Base-by-base conservation (phyloP, 495 filamentous ascomycete species). In the Hyaloscypha hepaticicola region DNA sequence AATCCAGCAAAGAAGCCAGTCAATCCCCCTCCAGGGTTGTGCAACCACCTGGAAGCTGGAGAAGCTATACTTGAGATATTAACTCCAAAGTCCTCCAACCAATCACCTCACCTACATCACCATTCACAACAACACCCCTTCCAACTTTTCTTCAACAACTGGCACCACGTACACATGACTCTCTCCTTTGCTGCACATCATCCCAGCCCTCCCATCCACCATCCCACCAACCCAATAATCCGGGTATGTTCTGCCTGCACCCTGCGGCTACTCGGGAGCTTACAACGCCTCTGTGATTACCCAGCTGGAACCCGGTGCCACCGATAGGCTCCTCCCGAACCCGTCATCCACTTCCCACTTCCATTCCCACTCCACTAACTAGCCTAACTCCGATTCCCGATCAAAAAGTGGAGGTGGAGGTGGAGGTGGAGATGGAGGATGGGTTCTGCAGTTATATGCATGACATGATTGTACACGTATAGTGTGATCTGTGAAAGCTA, bases 151-250 rank as follows among this genome's bases (percentile, higher is more conserved):
- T 24, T 19, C 25, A 45, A 21, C 33, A 38, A n/a, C 21, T 25
- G 33, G 5, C 25, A 24, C 33, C 31, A 58, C 53, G 53, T 57
- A 28, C 53, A 57, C 53, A 57, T 57, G 26, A 57, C 53, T 5
- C 14, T 33, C 21, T 28, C 53, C n/a, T n/a, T n/a, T n/a, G n/a
- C n/a, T 57, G 53, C 53, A 57, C 53, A 57, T 57, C 53, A 57
- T 57, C 53, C 11, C 53, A 57, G n/a, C 7, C 26, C n/a, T 7
- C 16, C n/a, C 14, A 4, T n/a, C n/a, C n/a, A n/a, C n/a, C n/a
- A n/a, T n/a, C n/a, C n/a, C n/a, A n/a, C n/a, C n/a, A 12, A 53
- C 22, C 28, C 53, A 57, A 28, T 33, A 57, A 57, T 21, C 50
- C 50, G 25, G 50, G 25, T 14, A n/a, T n/a, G n/a, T 52, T 11